Base-by-base conservation (phyloP, 768 basidiomycete genomes). In the Trametes maxima region DNA sequence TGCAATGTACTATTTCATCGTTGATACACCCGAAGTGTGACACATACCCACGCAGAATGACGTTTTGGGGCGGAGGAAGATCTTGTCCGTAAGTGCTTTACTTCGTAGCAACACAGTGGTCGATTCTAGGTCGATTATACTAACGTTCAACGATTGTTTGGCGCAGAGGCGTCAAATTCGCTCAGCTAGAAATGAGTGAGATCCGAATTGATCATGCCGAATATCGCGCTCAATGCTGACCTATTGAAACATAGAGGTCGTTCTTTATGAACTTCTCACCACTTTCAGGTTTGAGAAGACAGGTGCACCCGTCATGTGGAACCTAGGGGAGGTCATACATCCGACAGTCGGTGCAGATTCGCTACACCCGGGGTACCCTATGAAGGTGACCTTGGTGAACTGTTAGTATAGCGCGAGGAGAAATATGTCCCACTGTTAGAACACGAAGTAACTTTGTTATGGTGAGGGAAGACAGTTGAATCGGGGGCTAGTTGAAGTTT, bases 141-240 rank as follows among this genome's bases (percentile, higher is more conserved):
- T 22, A n/a, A n/a, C 25, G 13, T 39, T n/a, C 17, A 22, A 35
- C 49, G 33, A 11, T 19, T 25, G 14, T 13, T 21, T 3, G 24
- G 1, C 17, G 19, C 60, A 77, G 75, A 33, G 79, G 79, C 47
- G 79, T 79, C 72, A 78, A 79, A 58, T 79, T 78, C 65, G 74
- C 78, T 1, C 74, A 77, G 59, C 66, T 80, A 14, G 78, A 78
- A 62, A 79, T 78, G 71, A 80, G 79, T 78, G 55, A 25, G 76
- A 75, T 17, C 24, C 36, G 35, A 7, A 12, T n/a, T 28, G 7
- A 3, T 19, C n/a, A n/a, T 3, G 12, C 19, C 13, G 14, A 14
- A 6, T 16, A 21, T 48, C 14, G 28, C 22, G 3, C 36, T 3
- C 35, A 2, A 3, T 5, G 17, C 44, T 56, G 17, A 44, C 28